Conservation (phyloP, 176 grass and related monocot species). For the Rhynchospora breviuscula region DNA sequence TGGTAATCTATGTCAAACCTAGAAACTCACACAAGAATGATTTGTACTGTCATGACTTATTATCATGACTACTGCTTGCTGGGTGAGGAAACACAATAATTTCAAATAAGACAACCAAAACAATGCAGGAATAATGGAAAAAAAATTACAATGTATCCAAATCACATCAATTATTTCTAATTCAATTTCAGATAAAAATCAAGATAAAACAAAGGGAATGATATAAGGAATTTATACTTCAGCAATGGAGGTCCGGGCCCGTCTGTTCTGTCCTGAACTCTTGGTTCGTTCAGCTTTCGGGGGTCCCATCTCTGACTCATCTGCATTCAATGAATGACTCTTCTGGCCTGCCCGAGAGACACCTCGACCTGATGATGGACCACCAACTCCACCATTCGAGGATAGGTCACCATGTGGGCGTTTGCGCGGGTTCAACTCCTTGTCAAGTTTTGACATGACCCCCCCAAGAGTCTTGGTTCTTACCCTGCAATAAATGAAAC, state of each 20-base stretch:
- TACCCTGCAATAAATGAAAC: slow-evolving; percentile 7
- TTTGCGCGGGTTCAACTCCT: slow-evolving; percentile 38
- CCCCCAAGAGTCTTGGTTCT: neutral
- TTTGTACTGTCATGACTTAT: neutral
- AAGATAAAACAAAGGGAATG: slow-evolving; percentile 14
- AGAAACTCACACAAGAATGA: neutral
- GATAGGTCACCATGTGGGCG: slow-evolving; percentile 57
- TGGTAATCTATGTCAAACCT: neutral
- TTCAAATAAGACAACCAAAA: neutral
- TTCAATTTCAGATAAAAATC: slow-evolving; percentile 9
- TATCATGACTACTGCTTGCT: too few species aligned
- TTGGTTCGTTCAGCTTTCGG: slow-evolving; percentile 66
- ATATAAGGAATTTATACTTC: slow-evolving; percentile 37
- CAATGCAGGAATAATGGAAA: neutral
- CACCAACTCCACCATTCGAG: slow-evolving; percentile 42
- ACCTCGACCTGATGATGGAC: slow-evolving; percentile 38
- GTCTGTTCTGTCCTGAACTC: slow-evolving; percentile 51
- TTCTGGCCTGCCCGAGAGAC: slow-evolving; percentile 37
- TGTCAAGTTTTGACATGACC: slow-evolving; percentile 11
- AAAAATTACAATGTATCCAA: slow-evolving; percentile 2
- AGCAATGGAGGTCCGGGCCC: slow-evolving; percentile 49
- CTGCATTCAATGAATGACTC: slow-evolving; percentile 42
- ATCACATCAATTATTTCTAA: neutral
- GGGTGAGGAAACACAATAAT: neutral
- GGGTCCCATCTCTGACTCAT: slow-evolving; percentile 50